These are phyloP conservation scores for Polytolypa hystricis DNA, from an alignment of 2,329 filamentous ascomycete species.

Conservation along the genomic window DNA sequence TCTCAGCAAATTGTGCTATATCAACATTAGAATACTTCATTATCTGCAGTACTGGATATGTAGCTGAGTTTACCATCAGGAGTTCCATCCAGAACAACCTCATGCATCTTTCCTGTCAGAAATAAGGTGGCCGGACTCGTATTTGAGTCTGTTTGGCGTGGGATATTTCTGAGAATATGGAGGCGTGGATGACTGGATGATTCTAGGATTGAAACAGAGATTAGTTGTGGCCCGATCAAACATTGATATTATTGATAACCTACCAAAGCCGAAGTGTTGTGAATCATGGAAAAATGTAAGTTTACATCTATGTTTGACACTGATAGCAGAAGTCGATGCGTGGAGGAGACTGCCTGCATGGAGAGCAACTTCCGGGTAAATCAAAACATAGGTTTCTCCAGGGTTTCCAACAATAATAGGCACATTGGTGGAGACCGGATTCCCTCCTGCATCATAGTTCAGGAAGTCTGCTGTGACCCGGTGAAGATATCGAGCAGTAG, in stretches of 20 bases:
- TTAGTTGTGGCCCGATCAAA: not conserved
- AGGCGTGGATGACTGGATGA: constrained; percentile 16
- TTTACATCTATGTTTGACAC: constrained; percentile 1
- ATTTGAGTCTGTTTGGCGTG: constrained; percentile 14
- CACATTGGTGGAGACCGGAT: constrained; percentile 12
- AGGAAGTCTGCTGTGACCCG: constrained; percentile 15
- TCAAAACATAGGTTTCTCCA: constrained; percentile 16
- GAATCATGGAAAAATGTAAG: constrained; percentile 4
- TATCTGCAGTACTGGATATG: constrained; percentile 1
- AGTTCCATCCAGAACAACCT: constrained; percentile 18
- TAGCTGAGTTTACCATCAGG: constrained; percentile 14
- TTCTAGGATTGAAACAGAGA: constrained; percentile 7
- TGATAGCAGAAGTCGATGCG: constrained; percentile 7
- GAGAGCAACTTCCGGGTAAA: constrained; percentile 14
- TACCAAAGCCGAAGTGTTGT: constrained; percentile 13
- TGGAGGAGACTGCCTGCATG: constrained; percentile 12
- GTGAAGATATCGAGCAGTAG: constrained; percentile 18
- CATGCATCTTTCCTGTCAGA: constrained; percentile 17
- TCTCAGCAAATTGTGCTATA: constrained; percentile 17
- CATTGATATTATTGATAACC: not conserved
- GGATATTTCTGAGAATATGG: constrained; percentile 14
- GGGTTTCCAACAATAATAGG: constrained; percentile 15
- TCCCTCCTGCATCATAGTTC: constrained; percentile 13
- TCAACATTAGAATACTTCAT: constrained; percentile 8
- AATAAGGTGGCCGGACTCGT: constrained; percentile 17